Evolutionary conservation across 495 filamentous ascomycete species (phyloP).

Genomic region (Aspergillus ostianus): DNA sequence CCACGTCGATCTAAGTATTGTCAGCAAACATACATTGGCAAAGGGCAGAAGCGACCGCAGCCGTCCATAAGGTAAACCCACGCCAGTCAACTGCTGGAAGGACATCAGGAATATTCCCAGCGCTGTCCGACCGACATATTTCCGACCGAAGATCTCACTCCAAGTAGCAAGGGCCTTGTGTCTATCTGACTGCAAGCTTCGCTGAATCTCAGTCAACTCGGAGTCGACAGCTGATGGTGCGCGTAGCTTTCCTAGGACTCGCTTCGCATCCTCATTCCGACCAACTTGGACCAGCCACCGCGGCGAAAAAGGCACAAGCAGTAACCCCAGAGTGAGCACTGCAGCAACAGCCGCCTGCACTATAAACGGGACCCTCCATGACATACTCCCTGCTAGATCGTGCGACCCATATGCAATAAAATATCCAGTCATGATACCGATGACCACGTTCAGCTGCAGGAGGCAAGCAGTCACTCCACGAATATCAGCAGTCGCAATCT

Average conservation of each 20-base stretch:
- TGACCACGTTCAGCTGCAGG: not conserved
- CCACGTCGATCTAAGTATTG: not conserved
- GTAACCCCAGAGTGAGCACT: not conserved
- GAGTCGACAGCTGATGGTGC: not conserved
- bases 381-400: not conserved
- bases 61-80: not conserved
- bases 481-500: conserved; percentile 2
- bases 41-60: not conserved
- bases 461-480: not conserved
- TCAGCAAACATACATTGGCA: not conserved
- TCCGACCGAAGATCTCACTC: conserved; percentile 14
- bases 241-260: not conserved
- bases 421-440: not conserved
- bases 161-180: conserved; percentile 8
- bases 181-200: not conserved
- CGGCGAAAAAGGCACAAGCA: not conserved
- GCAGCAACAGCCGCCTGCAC: not conserved
- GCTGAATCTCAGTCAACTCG: not conserved
- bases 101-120: conserved; percentile 19
- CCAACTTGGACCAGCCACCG: not conserved
- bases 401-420: not conserved
- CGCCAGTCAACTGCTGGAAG: conserved; percentile 19
- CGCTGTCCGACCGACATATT: conserved; percentile 12
- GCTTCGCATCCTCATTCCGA: not conserved
- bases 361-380: not conserved